phyloP scores from a whole-genome alignment of 1,284 basidiomycete genomes.

The Omphalotus olearius region DNA sequence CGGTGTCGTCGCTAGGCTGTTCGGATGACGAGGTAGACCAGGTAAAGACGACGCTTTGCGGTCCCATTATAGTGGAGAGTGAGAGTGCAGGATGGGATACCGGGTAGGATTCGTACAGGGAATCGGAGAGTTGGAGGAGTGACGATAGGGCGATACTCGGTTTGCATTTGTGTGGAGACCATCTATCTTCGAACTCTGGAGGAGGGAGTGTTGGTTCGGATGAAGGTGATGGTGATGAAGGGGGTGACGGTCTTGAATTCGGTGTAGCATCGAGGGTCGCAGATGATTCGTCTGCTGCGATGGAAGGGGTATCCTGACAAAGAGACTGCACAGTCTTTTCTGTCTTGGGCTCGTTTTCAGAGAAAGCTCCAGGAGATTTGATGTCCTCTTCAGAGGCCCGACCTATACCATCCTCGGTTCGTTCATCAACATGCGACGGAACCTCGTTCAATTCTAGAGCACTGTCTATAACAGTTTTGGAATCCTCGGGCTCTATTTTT shows the following conservation, averaged over 20 bases:
- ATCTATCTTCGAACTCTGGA: slow-evolving; percentile 8
- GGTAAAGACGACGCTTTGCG: slow-evolving; percentile 54
- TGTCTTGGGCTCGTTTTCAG: background rate
- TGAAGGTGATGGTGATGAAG: slow-evolving; percentile 5
- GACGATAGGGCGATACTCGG: slow-evolving; percentile 24
- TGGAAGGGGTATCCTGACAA: background rate
- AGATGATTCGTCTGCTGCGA: background rate
- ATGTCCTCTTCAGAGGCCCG: background rate
- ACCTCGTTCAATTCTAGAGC: no score
- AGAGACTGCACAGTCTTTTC: background rate
- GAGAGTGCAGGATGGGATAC: slow-evolving; percentile 25
- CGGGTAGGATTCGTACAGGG: slow-evolving; percentile 31
- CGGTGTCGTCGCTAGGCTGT: slow-evolving; percentile 48
- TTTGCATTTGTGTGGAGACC: slow-evolving; percentile 11
- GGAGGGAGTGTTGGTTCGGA: slow-evolving; percentile 4
- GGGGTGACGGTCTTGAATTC: background rate
- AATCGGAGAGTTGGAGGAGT: slow-evolving; percentile 34
- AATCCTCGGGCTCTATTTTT: background rate
- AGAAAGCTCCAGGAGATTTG: background rate
- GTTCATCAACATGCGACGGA: no score
- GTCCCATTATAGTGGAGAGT: slow-evolving; percentile 65
- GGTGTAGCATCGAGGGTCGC: background rate
- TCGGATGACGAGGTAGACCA: slow-evolving; percentile 44
- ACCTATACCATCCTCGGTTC: no score
- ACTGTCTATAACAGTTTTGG: background rate